Percentiles rank a stretch among this genome's conserved stretches.
Evolutionary conservation across 2,329 filamentous ascomycete species (phyloP).

Genomic region (Paecilomyces sp.): DNA sequence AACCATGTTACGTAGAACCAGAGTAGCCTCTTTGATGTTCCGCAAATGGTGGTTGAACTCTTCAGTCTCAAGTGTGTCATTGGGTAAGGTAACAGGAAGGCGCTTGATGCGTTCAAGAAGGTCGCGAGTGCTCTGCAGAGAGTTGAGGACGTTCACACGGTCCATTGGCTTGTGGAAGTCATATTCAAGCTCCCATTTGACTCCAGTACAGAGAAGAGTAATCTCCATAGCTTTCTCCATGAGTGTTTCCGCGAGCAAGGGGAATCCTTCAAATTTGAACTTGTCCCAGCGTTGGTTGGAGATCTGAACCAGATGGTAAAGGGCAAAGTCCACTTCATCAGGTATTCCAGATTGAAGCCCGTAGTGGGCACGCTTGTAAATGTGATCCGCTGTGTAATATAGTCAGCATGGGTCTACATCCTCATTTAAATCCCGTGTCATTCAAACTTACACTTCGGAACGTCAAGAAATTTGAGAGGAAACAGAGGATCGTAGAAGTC

Average conservation of each 20-base stretch:
- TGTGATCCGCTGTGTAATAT: conserved; percentile 46
- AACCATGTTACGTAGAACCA: conserved; percentile 95
- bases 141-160: conserved; percentile 54
- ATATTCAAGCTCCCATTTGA: conserved; percentile 75
- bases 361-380: conserved; percentile 82
- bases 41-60: conserved; percentile 64
- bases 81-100: conserved; percentile 52
- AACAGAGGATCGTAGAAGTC: conserved; percentile 34
- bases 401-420: neutral
- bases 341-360: conserved; percentile 72
- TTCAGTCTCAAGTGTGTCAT: conserved; percentile 63
- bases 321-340: conserved; percentile 81
- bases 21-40: conserved; percentile 73
- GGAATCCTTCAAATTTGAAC: conserved; percentile 89
- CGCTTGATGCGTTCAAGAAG: conserved; percentile 64
- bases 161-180: conserved; percentile 47
- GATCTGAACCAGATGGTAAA: conserved; percentile 92
- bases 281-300: conserved; percentile 92
- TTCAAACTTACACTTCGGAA: conserved; percentile 26
- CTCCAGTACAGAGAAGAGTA: conserved; percentile 69
- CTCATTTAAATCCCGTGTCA: neutral
- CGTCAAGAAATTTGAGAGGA: conserved; percentile 26
- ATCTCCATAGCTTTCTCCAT: conserved; percentile 78
- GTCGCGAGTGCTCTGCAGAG: conserved; percentile 59
- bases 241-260: conserved; percentile 78